Base-by-base conservation (phyloP, 2,329 filamentous ascomycete genomes). In the Paramyrothecium sp. region DNA sequence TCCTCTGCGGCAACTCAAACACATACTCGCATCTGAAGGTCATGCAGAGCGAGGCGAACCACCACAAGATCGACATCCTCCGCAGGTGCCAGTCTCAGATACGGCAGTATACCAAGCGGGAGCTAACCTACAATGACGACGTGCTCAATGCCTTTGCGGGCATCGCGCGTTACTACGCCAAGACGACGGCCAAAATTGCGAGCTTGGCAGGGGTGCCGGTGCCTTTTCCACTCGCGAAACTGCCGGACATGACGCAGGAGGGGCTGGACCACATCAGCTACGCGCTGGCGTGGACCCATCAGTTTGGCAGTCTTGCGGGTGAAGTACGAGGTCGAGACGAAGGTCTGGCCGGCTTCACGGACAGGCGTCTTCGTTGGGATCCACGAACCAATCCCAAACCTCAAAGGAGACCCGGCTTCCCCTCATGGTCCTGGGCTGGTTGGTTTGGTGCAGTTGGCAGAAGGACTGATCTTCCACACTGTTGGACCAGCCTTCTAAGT, bases 361-460 rank as follows among this genome's bases (percentile, higher is more conserved):
- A 16, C 13, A 34, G 19, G 16, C 7, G 5, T 19, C 17, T 41
- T 5, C n/a, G 11, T 11, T 34, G n/a, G 51, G 30, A 44, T 8
- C 10, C 30, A 8, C 10, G 10, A 7, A 20, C 21, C 30, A 53
- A 38, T 16, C 51, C 51, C 7, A 19, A 10, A 19, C 30, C 51
- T 5, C 30, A 34, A 13, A 26, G 51, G 10, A 30, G 51, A 11
- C 7, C 5, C 2, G 51, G 51, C 2, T 53, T 53, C 20, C 49
- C 51, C n/a, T 53, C 51, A 13, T 53, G 51, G 51, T 53, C 51
- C 26, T 53, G 51, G 51, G 30, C 51, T n/a, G 51, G 51, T 8
- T 53, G 51, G 51, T 53, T 53, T 22, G 51, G 51, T 11, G 51
- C 38, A 41, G 21, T 53, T 3, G 51, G 30, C 20, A 20, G 16